Conservation (phyloP, 2,329 filamentous ascomycete species). For the Pleomassaria siparia region DNA sequence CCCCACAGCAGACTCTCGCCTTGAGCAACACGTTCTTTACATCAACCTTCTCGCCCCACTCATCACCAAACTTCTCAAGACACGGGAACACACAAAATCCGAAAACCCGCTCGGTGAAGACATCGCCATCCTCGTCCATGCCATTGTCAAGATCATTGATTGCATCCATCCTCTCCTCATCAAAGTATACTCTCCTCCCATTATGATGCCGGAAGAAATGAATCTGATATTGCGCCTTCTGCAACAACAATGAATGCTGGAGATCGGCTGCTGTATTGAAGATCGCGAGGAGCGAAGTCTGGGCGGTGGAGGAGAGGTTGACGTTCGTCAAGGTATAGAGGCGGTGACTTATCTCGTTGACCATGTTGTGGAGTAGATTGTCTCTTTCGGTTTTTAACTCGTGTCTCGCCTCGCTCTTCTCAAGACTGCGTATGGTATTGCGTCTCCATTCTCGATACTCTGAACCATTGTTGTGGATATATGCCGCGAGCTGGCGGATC, state of each 20-base stretch:
- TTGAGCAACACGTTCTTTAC: constrained; percentile 32
- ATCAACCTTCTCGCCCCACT: constrained; percentile 26
- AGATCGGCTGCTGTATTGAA: constrained; percentile 26
- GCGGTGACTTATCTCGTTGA: constrained; percentile 20
- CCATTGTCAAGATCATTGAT: constrained; percentile 28
- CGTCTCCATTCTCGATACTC: constrained; percentile 33
- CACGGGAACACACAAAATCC: constrained; percentile 38
- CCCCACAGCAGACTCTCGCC: constrained; percentile 33
- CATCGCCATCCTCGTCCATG: constrained; percentile 26
- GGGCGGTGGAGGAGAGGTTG: constrained; percentile 18
- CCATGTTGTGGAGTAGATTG: constrained; percentile 18
- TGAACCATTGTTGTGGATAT: constrained; percentile 17
- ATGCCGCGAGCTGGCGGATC: constrained; percentile 19
- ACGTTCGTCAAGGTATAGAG: constrained; percentile 27
- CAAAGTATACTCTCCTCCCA: constrained; percentile 13
- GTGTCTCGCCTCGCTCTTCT: constrained; percentile 15
- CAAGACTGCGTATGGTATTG: constrained; percentile 28
- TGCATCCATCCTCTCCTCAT: constrained; percentile 32
- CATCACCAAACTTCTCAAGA: constrained; percentile 33
- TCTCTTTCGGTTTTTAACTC: constrained; percentile 15
- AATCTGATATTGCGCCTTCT: constrained; percentile 34
- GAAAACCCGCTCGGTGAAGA: constrained; percentile 17
- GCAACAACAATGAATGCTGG: constrained; percentile 29
- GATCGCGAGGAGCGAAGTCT: constrained; percentile 22
- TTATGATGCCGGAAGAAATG: constrained; percentile 22